Evolutionary conservation across 192 early-diverging fungal species (phyloP), one percentile per base, ranked within the genome.

Genomic region (Podila epigama): DNA sequence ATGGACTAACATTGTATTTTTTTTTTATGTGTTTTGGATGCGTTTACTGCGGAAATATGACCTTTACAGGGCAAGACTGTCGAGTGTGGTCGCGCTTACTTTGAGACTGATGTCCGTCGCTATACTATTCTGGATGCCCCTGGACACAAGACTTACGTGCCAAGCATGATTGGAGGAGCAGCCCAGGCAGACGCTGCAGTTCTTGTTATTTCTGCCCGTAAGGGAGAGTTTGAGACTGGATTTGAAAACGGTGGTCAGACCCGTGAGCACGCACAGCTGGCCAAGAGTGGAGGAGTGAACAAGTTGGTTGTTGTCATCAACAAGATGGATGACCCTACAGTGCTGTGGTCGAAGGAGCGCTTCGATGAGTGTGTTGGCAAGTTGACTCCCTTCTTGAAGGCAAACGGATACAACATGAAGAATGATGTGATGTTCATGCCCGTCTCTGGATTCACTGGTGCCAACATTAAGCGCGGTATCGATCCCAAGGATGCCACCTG

Each of bases 251-350:
- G 96, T 56, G 98, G 98, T 36, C 98, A 99, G 84, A 99, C 97
- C 6, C 93, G 95, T 69, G 98, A 99, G 84, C 98, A 99, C 81
- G 95, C 96, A 27, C 84, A 97, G 82, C 78, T 99, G 77, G 96
- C 92, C 62, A 98, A 97, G 88, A 97, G 96, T 22, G 89, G 92
- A n/a, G 97, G 98, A 53, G 93, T 99, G 64, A 95, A 94, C 83
- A 89, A 91, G 48, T 70, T 99, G 58, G 86, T 99, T 55, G 86
- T 97, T 57, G 98, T 92, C 35, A 90, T 99, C 81, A 99, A 99
- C 89, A 99, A 99, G 89, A 99, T 99, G 98, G 98, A 99, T 71
- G 98, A 99, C 69, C 87, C 92, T 16, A 99, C 98, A 9, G 98
- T 99, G 39, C 58, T 80, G 51, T 99, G 97, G 97, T 84, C 89